These are phyloP conservation scores for Rubus parviflorus DNA, from an alignment of 306 rosid genomes.

Conservation along the genomic window DNA sequence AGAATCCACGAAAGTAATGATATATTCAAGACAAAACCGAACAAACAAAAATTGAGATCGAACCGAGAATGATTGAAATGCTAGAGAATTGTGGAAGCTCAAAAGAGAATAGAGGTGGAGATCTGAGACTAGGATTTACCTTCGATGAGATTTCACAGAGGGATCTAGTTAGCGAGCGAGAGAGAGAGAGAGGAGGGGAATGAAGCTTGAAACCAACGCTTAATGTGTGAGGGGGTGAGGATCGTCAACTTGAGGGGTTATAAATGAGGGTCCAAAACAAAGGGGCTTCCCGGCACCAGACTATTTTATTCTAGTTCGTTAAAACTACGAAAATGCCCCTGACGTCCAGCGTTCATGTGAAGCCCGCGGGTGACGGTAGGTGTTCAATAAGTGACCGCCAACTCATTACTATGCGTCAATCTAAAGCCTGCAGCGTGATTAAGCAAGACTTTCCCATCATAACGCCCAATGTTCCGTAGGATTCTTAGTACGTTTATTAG, in stretches of 20 bases:
- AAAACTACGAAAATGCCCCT: background rate
- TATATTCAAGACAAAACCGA: background rate
- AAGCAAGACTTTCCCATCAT: background rate
- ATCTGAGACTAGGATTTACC: conserved; percentile 49
- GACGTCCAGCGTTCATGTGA: background rate
- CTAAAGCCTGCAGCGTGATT: background rate
- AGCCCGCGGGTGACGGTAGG: background rate
- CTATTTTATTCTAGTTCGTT: background rate
- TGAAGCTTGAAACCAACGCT: conserved; percentile 47
- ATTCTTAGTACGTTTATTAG: too few species aligned
- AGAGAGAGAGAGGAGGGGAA: conserved; percentile 10
- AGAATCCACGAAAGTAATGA: background rate
- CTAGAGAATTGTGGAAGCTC: background rate
- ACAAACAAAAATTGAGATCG: background rate
- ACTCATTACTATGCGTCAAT: background rate
- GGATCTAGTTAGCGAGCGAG: conserved; percentile 36
- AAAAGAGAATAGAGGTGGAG: conserved; percentile 9
- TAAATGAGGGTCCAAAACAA: conserved; percentile 15
- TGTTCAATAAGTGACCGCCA: conserved; percentile 15
- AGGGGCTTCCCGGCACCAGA: conserved; percentile 2
- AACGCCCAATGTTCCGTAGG: too few species aligned
- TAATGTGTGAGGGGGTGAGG: conserved; percentile 16
- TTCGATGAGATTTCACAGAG: conserved; percentile 39
- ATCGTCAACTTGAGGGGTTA: conserved; percentile 29
- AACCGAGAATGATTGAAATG: conserved; percentile 18